Percentiles rank a stretch among this genome's conserved stretches.
Conservation (phyloP, 1,139 yeast genomes). For the Taiozyma sp. region DNA sequence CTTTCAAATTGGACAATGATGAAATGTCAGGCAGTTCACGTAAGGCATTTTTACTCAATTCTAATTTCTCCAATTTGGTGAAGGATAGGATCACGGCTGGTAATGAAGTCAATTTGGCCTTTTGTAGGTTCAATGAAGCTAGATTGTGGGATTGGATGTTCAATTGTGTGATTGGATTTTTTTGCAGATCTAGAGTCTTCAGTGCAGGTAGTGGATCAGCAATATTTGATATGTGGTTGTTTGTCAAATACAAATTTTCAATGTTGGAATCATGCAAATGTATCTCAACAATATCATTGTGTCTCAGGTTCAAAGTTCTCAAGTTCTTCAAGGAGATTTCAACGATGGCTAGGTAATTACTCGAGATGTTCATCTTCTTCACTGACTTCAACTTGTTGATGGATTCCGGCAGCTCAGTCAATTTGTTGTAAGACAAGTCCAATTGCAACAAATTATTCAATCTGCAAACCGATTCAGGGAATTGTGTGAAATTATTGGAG, state of each 20-base stretch:
- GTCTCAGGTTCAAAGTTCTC: slow-evolving; percentile 73
- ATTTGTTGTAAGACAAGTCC: slow-evolving; percentile 80
- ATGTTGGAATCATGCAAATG: slow-evolving; percentile 57
- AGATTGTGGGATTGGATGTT: slow-evolving; percentile 52
- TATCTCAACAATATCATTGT: slow-evolving; percentile 63
- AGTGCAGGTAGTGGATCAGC: slow-evolving; percentile 57
- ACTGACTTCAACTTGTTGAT: slow-evolving; percentile 56
- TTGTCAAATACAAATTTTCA: slow-evolving; percentile 71
- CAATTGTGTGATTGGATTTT: slow-evolving; percentile 74
- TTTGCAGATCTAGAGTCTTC: slow-evolving; percentile 51
- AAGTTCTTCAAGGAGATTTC: slow-evolving; percentile 46
- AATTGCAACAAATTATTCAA: slow-evolving; percentile 59
- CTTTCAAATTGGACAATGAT: slow-evolving; percentile 50
- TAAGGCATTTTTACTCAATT: slow-evolving; percentile 79
- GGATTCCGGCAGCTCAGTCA: slow-evolving; percentile 55
- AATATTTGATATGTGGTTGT: slow-evolving; percentile 72
- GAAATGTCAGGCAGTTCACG: slow-evolving; percentile 76
- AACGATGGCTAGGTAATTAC: slow-evolving; percentile 57
- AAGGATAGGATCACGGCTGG: slow-evolving; percentile 62
- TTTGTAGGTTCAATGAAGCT: slow-evolving; percentile 71
- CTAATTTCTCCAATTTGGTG: slow-evolving; percentile 67
- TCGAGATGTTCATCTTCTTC: slow-evolving; percentile 68
- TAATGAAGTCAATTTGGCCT: slow-evolving; percentile 76
- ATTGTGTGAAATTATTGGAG: slow-evolving; percentile 67
- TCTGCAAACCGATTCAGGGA: slow-evolving; percentile 68